These are phyloP conservation scores for Fusarium bactridioides DNA, from an alignment of 2,329 filamentous ascomycete species.

Conservation along the genomic window DNA sequence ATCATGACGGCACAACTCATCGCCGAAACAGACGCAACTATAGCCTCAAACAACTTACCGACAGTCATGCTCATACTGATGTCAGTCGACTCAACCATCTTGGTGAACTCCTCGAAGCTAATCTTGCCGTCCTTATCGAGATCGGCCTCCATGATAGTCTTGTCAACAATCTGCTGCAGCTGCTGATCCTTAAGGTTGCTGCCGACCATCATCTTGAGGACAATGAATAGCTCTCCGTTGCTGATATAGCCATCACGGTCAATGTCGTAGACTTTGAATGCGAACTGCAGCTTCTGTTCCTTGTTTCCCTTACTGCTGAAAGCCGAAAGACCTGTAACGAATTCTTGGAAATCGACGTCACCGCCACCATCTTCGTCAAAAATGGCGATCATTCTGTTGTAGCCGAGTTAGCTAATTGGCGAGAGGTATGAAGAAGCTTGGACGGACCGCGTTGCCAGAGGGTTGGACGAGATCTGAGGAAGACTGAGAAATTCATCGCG, in stretches of 20 bases:
- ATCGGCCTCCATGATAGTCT: conserved; percentile 99
- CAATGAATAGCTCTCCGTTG: conserved; percentile 98
- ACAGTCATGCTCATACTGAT: conserved; percentile 79
- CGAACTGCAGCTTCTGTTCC: conserved; percentile 96
- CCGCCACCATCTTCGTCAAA: conserved; percentile 99
- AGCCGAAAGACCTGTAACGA: conserved; percentile 91
- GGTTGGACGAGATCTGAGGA: conserved; percentile 97
- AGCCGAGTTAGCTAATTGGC: conserved; percentile 10
- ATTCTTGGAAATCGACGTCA: conserved; percentile 98
- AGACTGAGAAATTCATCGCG: conserved; percentile 97
- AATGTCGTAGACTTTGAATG: conserved; percentile 99
- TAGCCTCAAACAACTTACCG: conserved; percentile 56
- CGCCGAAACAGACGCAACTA: background rate
- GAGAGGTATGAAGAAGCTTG: background rate
- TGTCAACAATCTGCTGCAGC: conserved; percentile 98
- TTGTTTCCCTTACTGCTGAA: conserved; percentile 99
- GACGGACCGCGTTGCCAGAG: conserved; percentile 85
- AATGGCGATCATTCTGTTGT: conserved; percentile 90
- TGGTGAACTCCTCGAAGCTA: conserved; percentile 97
- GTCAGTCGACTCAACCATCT: conserved; percentile 97
- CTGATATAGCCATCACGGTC: conserved; percentile 98
- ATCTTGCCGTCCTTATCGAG: conserved; percentile 96
- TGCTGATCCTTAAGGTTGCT: conserved; percentile 99
- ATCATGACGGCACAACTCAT: background rate
- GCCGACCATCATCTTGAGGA: conserved; percentile 99